Evolutionary conservation across 179 eudicot species (phyloP).

Genomic region (Vitellaria paradoxa): DNA sequence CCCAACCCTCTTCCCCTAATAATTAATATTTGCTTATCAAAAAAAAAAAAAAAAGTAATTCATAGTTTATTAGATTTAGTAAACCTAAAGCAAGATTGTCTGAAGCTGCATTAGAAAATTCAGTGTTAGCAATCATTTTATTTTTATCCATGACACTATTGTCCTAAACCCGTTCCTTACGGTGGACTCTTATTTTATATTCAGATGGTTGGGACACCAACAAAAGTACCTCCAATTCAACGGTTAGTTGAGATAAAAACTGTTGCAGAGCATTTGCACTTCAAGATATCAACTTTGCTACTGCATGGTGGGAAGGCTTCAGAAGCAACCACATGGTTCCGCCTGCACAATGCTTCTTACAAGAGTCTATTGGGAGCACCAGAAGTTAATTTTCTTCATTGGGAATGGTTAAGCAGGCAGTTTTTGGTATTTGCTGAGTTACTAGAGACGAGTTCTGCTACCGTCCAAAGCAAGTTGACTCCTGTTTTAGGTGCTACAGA

Average conservation of each 20-base stretch:
- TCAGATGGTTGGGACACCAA: slow-evolving; percentile 91
- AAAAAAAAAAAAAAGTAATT: not conserved
- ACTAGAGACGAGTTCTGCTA: slow-evolving; percentile 76
- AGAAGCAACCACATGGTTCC: slow-evolving; percentile 94
- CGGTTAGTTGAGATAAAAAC: slow-evolving; percentile 87
- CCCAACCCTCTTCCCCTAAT: too few species aligned
- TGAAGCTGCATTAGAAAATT: not conserved
- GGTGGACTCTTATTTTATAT: slow-evolving; percentile 27
- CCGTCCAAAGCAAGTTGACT: slow-evolving; percentile 45
- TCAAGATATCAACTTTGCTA: slow-evolving; percentile 85
- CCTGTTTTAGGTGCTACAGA: slow-evolving; percentile 41
- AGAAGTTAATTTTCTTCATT: slow-evolving; percentile 85
- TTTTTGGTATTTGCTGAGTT: slow-evolving; percentile 93
- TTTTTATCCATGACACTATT: not conserved
- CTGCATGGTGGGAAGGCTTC: slow-evolving; percentile 86
- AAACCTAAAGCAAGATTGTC: slow-evolving; percentile 8
- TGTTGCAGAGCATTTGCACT: slow-evolving; percentile 92
- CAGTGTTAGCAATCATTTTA: not conserved
- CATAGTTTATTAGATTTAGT: not conserved
- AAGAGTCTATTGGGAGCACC: slow-evolving; percentile 70
- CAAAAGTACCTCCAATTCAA: slow-evolving; percentile 87
- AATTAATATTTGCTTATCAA: too few species aligned
- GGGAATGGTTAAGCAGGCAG: slow-evolving; percentile 98
- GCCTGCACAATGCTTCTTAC: slow-evolving; percentile 69
- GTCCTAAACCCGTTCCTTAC: slow-evolving; percentile 11